These are phyloP conservation scores for Eucalyptus sideroxylon DNA, from an alignment of 345 rosid genomes.

Conservation along the genomic window DNA sequence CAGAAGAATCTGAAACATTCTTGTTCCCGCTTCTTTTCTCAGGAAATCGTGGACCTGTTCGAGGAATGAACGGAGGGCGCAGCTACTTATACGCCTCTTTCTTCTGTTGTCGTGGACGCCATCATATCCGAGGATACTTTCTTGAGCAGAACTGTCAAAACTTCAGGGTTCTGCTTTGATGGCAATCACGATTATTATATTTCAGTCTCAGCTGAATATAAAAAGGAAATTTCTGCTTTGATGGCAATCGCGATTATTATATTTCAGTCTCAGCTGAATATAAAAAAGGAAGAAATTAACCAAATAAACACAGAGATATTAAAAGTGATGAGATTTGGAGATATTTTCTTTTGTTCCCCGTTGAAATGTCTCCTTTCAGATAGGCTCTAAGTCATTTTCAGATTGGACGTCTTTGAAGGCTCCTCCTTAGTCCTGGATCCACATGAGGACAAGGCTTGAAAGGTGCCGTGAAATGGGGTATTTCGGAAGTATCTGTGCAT, in stretches of 20 bases:
- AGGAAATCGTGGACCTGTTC: background rate
- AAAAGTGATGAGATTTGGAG: background rate
- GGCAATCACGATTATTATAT: background rate
- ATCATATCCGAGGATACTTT: background rate
- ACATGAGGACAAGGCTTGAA: background rate
- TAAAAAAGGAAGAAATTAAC: background rate
- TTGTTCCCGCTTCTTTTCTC: background rate
- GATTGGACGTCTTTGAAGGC: background rate
- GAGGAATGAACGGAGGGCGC: background rate
- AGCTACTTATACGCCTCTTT: background rate
- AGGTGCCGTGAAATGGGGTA: background rate
- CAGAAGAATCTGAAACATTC: slow-evolving; percentile 27
- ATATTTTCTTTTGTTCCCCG: background rate
- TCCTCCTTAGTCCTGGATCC: background rate
- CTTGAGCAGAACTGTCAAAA: background rate
- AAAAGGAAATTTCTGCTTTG: background rate
- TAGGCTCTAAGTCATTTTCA: background rate
- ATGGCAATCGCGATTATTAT: background rate
- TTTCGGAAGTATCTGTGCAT: background rate
- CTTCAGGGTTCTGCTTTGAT: background rate
- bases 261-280: background rate
- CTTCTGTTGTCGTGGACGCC: background rate
- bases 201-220: background rate
- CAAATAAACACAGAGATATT: background rate
- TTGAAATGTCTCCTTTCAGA: background rate